Evolutionary conservation across 345 rosid species (phyloP).

Genomic region (Eucalyptus coolabah): DNA sequence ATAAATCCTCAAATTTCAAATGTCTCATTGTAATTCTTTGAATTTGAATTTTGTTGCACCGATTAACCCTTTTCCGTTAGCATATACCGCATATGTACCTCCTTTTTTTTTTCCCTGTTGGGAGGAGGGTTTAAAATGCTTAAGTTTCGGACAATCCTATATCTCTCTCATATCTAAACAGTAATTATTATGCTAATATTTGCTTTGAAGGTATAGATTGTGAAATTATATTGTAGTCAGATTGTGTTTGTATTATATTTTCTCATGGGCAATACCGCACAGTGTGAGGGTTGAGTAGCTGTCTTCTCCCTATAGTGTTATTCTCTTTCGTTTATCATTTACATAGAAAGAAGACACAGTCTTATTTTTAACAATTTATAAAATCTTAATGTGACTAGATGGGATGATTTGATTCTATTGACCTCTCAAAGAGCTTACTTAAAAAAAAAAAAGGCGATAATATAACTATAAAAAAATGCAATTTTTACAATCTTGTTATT

Average conservation of each 20-base stretch:
- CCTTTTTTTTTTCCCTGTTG: too few relatives aligned
- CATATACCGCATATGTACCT: too few relatives aligned
- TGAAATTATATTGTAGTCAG: background rate
- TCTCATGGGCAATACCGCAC: background rate
- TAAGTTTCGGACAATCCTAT: too few relatives aligned
- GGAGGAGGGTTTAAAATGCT: too few relatives aligned
- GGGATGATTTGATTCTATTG: background rate
- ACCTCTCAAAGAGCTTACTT: background rate
- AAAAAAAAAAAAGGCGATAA: too few relatives aligned
- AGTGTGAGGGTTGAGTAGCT: background rate
- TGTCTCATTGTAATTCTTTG: too few relatives aligned
- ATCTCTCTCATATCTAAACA: too few relatives aligned
- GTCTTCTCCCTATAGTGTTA: background rate
- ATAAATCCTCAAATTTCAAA: too few relatives aligned
- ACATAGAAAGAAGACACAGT: background rate
- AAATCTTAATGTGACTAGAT: background rate
- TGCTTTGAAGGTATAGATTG: background rate
- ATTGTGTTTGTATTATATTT: background rate
- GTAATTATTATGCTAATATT: too few relatives aligned
- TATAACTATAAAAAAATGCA: background rate
- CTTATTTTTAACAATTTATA: too few relatives aligned
- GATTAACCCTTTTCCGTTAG: too few relatives aligned
- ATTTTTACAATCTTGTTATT: background rate
- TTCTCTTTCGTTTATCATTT: background rate
- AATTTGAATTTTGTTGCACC: too few relatives aligned